These are phyloP conservation scores for Petunia hybrid DNA, from an alignment of 305 asterid species.

Conservation along the genomic window DNA sequence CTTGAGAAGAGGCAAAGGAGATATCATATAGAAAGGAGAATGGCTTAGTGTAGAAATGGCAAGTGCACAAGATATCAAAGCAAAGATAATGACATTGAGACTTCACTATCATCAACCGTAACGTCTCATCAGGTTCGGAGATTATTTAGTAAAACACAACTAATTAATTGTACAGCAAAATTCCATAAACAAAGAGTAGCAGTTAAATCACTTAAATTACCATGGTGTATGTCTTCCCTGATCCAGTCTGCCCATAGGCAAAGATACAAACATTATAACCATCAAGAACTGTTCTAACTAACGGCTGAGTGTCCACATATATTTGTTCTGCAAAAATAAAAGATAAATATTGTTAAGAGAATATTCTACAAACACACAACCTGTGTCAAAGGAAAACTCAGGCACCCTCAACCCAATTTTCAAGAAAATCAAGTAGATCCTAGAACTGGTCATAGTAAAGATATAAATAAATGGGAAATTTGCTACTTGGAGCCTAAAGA, in stretches of 20 bases:
- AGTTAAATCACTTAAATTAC: conserved; percentile 42
- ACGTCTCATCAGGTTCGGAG: not conserved
- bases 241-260: conserved; percentile 96
- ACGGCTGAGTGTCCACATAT: conserved; percentile 76
- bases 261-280: conserved; percentile 93
- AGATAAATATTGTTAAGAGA: conserved; percentile 31
- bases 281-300: conserved; percentile 89
- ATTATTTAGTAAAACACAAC: not conserved
- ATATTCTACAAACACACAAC: conserved; percentile 29
- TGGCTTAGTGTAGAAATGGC: not conserved
- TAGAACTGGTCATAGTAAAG: not conserved
- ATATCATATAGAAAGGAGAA: not conserved
- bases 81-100: not conserved
- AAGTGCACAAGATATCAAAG: not conserved
- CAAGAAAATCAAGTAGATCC: not conserved
- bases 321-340: conserved; percentile 72
- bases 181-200: not conserved
- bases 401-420: not conserved
- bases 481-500: not conserved
- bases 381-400: not conserved
- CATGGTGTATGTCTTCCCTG: conserved; percentile 97
- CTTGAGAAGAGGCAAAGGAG: not conserved
- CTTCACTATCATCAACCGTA: not conserved
- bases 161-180: not conserved
- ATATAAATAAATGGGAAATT: not conserved